Conservation (phyloP, 2,329 filamentous ascomycete species). For the Fusarium veterinarium region DNA sequence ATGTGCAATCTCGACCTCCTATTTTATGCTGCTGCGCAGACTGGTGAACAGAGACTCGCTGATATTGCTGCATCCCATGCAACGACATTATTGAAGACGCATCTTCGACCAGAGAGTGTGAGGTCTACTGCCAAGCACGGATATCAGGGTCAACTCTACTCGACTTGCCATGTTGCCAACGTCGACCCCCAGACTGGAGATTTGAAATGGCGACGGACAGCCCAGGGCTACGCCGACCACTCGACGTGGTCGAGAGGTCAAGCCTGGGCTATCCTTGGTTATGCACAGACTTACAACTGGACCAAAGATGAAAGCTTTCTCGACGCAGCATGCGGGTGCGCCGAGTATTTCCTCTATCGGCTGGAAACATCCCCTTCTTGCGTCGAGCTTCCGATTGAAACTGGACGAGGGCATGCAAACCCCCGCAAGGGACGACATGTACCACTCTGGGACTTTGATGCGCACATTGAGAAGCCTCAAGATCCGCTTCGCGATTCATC, state of each 20-base stretch:
- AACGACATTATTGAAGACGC: constrained; percentile 50
- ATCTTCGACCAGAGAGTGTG: constrained; percentile 50
- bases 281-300: constrained; percentile 61
- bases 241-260: constrained; percentile 64
- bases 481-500: constrained; percentile 51
- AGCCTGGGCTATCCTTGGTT: constrained; percentile 61
- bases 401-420: neutral
- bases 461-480: constrained; percentile 45
- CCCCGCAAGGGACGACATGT: constrained; percentile 30
- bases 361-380: constrained; percentile 46
- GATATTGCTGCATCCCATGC: constrained; percentile 56
- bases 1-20: constrained; percentile 56
- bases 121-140: neutral
- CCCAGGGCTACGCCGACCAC: constrained; percentile 57
- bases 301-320: constrained; percentile 57
- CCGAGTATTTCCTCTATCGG: constrained; percentile 59
- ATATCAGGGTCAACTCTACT: constrained; percentile 30
- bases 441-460: constrained; percentile 54
- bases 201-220: constrained; percentile 49
- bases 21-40: constrained; percentile 48
- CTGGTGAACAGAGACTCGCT: constrained; percentile 47
- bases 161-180: constrained; percentile 57
- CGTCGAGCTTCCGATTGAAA: constrained; percentile 16
- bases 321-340: constrained; percentile 55
- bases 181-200: constrained; percentile 40